Evolutionary conservation across 2,329 filamentous ascomycete genomes (phyloP).

Genomic region (Pseudogymnoascus sp.): DNA sequence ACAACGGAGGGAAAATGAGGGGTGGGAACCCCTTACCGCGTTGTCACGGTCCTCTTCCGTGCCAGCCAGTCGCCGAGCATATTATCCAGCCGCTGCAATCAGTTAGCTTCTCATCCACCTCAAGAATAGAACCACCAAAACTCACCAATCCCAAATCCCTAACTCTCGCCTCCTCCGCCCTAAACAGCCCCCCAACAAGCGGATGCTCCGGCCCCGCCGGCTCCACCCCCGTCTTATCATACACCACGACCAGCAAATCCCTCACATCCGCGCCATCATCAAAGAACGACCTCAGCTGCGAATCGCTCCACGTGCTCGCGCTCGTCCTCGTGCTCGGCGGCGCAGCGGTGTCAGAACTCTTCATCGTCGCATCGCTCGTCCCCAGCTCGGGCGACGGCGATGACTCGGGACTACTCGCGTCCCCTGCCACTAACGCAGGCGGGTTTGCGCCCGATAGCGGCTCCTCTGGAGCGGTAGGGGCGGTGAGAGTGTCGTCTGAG

Average conservation of each 20-base stretch:
- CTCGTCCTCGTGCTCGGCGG: slow-evolving; percentile 45
- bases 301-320: slow-evolving; percentile 66
- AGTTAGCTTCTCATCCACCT: slow-evolving; percentile 14
- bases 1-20: neutral
- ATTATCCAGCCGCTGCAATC: slow-evolving; percentile 64
- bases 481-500: slow-evolving; percentile 9
- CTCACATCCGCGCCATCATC: slow-evolving; percentile 83
- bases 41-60: slow-evolving; percentile 44
- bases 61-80: slow-evolving; percentile 78
- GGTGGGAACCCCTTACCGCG: neutral
- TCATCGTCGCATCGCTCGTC: slow-evolving; percentile 31
- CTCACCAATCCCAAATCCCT: slow-evolving; percentile 54
- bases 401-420: slow-evolving; percentile 33
- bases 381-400: slow-evolving; percentile 56
- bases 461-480: slow-evolving; percentile 20
- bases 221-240: slow-evolving; percentile 78
- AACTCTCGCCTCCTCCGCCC: slow-evolving; percentile 76
- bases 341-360: slow-evolving; percentile 25
- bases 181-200: slow-evolving; percentile 69
- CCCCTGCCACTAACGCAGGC: slow-evolving; percentile 35
- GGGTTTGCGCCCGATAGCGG: slow-evolving; percentile 17
- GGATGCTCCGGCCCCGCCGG: slow-evolving; percentile 80
- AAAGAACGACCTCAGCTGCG: slow-evolving; percentile 77
- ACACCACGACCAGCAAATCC: slow-evolving; percentile 83
- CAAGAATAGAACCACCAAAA: neutral